Percentiles rank a stretch among this genome's conserved stretches.
phyloP scores from a whole-genome alignment of 306 rosid genomes.

The Gynostemma pentaphyllum region DNA sequence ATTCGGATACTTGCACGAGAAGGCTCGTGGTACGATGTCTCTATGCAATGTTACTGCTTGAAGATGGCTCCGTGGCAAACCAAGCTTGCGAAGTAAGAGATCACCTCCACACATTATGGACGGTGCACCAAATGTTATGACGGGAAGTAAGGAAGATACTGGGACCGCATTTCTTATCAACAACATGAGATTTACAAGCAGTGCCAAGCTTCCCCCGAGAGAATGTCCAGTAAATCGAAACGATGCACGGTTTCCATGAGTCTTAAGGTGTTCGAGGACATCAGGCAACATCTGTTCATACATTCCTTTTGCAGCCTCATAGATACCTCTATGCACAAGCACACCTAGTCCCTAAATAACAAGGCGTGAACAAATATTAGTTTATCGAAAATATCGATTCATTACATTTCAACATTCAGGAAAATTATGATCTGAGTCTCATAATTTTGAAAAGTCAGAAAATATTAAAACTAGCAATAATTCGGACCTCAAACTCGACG shows the following conservation, averaged over 20 bases:
- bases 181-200: constrained; percentile 79
- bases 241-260: constrained; percentile 46
- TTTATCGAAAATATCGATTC: not conserved
- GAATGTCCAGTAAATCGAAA: constrained; percentile 94
- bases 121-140: constrained; percentile 88
- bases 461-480: not conserved
- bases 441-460: not conserved
- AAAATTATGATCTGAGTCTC: no score
- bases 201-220: constrained; percentile 93
- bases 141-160: constrained; percentile 69
- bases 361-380: not conserved
- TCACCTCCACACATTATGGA: constrained; percentile 93
- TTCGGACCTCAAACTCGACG: constrained; percentile 65
- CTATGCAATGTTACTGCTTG: constrained; percentile 80
- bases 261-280: constrained; percentile 49
- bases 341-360: constrained; percentile 56
- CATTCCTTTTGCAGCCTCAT: constrained; percentile 94
- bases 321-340: constrained; percentile 89
- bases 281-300: constrained; percentile 87
- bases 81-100: constrained; percentile 52
- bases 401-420: not conserved
- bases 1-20: constrained; percentile 84
- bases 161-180: constrained; percentile 64
- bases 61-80: constrained; percentile 62
- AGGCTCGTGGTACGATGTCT: constrained; percentile 93